Evolutionary conservation across 1,284 basidiomycete species (phyloP).

Genomic region (Leucoagaricus sp.): DNA sequence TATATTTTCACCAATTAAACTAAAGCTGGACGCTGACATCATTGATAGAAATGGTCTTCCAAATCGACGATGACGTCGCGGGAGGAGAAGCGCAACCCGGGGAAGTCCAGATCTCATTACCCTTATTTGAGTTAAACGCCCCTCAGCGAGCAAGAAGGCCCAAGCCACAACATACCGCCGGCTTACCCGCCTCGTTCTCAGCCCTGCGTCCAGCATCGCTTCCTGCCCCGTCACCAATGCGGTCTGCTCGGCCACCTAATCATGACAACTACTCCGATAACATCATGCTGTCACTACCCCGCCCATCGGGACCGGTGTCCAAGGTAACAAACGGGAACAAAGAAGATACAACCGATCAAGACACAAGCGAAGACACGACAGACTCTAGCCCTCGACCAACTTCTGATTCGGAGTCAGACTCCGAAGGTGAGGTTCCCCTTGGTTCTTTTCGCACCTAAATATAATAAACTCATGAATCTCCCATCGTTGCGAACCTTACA

Average conservation of each 20-base stretch:
- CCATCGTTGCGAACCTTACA: background rate
- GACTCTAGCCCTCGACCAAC: constrained; percentile 15
- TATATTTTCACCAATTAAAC: constrained; percentile 12
- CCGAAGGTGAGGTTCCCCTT: constrained; percentile 3
- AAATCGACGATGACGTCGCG: constrained; percentile 63
- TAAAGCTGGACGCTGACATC: background rate
- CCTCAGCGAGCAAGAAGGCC: constrained; percentile 16
- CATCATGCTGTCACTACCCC: constrained; percentile 33
- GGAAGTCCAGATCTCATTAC: constrained; percentile 34
- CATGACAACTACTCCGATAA: constrained; percentile 36
- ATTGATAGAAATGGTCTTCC: constrained; percentile 64
- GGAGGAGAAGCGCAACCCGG: constrained; percentile 41
- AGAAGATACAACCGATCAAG: constrained; percentile 15
- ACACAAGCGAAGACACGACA: constrained; percentile 16
- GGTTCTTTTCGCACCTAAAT: background rate
- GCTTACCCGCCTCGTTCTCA: constrained; percentile 57
- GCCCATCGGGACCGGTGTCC: constrained; percentile 17
- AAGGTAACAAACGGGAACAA: constrained; percentile 12
- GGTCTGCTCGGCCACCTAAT: constrained; percentile 38
- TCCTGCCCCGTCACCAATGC: constrained; percentile 57
- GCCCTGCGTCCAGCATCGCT: constrained; percentile 67
- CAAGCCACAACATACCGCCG: constrained; percentile 32
- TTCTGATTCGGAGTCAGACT: constrained; percentile 11
- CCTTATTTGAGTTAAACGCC: constrained; percentile 45
- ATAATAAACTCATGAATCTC: background rate